phyloP scores from a whole-genome alignment of 2,329 filamentous ascomycete species.

The Colletotrichum sidae region DNA sequence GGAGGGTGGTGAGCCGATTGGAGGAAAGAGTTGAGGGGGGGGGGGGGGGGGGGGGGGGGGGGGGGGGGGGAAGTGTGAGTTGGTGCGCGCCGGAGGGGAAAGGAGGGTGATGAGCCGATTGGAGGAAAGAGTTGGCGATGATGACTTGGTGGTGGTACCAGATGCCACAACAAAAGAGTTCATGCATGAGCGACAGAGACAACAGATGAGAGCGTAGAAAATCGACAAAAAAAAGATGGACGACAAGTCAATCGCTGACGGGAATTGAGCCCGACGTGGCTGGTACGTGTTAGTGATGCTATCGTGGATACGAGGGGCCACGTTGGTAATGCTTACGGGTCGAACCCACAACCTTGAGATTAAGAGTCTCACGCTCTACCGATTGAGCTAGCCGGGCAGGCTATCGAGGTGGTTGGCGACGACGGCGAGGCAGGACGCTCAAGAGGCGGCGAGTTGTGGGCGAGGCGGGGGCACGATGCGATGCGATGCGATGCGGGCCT shows the following conservation, averaged over 20 bases:
- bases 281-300: conserved; percentile 14
- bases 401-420: not conserved
- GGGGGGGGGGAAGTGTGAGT: not conserved
- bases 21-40: not conserved
- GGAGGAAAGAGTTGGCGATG: not conserved
- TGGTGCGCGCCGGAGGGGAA: not conserved
- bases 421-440: not conserved
- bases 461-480: conserved; percentile 16
- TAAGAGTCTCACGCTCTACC: conserved; percentile 81
- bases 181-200: not conserved
- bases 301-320: accelerated
- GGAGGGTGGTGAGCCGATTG: not conserved
- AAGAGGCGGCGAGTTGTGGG: conserved; percentile 17
- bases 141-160: not conserved
- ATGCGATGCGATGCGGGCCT: not conserved
- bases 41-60: not conserved
- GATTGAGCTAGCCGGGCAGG: conserved; percentile 73
- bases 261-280: conserved; percentile 36
- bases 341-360: conserved; percentile 38
- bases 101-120: not conserved
- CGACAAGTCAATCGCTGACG: conserved; percentile 26
- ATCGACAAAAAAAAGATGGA: not conserved
- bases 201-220: not conserved
- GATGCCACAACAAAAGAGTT: not conserved
- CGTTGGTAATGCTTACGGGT: conserved; percentile 9